A percentile compares a stretch with the other conserved stretches of the same genome.
Evolutionary conservation across 768 basidiomycete species (phyloP).

Genomic region (Tylopilus intermedius): DNA sequence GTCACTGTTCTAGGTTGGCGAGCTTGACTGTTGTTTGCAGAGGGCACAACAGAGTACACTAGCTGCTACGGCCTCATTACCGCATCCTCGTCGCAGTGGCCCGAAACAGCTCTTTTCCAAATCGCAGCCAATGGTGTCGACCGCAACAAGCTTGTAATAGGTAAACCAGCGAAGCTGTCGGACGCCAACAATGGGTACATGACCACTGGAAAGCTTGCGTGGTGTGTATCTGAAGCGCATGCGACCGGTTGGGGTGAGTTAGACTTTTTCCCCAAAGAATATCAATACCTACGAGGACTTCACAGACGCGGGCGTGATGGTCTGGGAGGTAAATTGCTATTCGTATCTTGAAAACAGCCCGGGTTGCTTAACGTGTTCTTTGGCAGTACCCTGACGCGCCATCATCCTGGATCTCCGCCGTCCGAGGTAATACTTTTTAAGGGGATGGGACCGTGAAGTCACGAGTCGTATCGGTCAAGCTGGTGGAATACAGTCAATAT

Average conservation of each 20-base stretch:
- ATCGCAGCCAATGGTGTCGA: constrained; percentile 33
- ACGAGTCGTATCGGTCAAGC: too few relatives aligned
- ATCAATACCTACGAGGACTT: too few relatives aligned
- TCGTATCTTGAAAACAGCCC: too few relatives aligned
- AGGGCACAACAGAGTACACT: constrained; percentile 31
- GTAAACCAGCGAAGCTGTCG: constrained; percentile 41
- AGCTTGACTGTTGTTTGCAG: constrained; percentile 14
- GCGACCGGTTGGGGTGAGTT: constrained; percentile 60
- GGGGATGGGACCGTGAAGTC: too few relatives aligned
- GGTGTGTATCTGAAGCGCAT: constrained; percentile 41
- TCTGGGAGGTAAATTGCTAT: too few relatives aligned
- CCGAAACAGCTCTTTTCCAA: constrained; percentile 38
- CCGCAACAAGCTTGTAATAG: constrained; percentile 48
- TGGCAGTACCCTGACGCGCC: too few relatives aligned
- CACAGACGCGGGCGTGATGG: too few relatives aligned
- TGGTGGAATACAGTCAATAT: too few relatives aligned
- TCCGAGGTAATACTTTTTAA: too few relatives aligned
- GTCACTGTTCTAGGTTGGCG: too few relatives aligned
- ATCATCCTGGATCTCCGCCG: too few relatives aligned
- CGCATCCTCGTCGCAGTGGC: constrained; percentile 55
- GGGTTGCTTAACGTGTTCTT: too few relatives aligned
- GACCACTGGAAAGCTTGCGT: constrained; percentile 42
- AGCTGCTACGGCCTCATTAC: constrained; percentile 49
- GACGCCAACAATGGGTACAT: constrained; percentile 50
- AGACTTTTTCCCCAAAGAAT: neutral